Base-by-base conservation (phyloP, 2,329 filamentous ascomycete genomes). In the Trichoderma atroviride region DNA sequence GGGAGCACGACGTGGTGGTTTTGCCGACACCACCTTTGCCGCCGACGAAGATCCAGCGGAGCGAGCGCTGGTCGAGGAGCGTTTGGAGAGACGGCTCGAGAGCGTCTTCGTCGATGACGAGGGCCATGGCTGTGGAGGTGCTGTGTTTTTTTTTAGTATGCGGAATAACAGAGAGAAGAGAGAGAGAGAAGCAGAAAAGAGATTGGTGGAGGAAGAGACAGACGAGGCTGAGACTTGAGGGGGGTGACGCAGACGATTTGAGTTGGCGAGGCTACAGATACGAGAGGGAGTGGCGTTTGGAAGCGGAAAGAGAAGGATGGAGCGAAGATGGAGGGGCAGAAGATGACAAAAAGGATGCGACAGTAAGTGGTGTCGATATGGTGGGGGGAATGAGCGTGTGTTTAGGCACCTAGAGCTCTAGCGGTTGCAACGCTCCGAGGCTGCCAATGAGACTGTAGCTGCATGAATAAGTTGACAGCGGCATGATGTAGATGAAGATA, bases 21-120 rank as follows among this genome's bases (percentile, higher is more conserved):
- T 99, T 99, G 80, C 96, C 96, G 57, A 99, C 96, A 79, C 96
- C 96, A 77, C 96, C 96, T 83, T 99, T 99, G 74, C 96, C 96
- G 77, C 96, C 96, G 71, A 99, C 96, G 77, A 99, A 99, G 82
- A 99, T 97, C 96, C 96, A 99, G 79, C 96, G 93, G 68, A 99
- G 90, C 40, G 92, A 91, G 81, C 94, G 93, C 82, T 99, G 96
- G 84, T 97, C 93, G 76, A 99, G 89, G 78, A 99, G 94, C 73
- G 92, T 92, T 84, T 97, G 92, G 77, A 99, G 92, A 64, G 92
- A 93, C 59, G 96, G 94, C 84, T 97, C 94, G 84, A 98, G 90
- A 75, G 88, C 85, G 79, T 94, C 92, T 77, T 92, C 91, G 81
- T 77, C 76, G 71, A 78, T 77, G 74, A 81, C 73, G 72, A 81